A percentile compares a stretch with the other conserved stretches of the same genome.
These are phyloP conservation scores for Thermomucor indicae-seudaticae DNA, from an alignment of 371 early-diverging fungal species.

Conservation along the genomic window DNA sequence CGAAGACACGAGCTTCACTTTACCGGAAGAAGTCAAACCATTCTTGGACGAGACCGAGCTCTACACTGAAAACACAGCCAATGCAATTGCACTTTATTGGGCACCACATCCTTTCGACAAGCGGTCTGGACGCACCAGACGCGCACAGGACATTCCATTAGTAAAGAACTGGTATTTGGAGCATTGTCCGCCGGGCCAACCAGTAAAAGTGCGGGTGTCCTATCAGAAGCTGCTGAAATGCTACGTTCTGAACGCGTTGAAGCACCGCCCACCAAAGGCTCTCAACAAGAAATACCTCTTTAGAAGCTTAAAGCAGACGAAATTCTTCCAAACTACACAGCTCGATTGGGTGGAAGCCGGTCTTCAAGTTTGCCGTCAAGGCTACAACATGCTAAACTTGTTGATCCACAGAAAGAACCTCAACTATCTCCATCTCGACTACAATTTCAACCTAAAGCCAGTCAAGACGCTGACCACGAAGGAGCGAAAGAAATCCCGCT, in stretches of 20 bases:
- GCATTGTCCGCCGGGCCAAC: conserved; percentile 90
- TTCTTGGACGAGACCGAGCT: conserved; percentile 79
- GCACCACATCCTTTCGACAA: conserved; percentile 97
- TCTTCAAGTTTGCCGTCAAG: conserved; percentile 96
- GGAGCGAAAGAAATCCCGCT: conserved; percentile 98
- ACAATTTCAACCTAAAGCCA: conserved; percentile 98
- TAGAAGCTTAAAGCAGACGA: conserved; percentile 91
- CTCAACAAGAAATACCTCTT: conserved; percentile 91
- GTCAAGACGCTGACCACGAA: conserved; percentile 98
- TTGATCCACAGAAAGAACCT: conserved; percentile 97
- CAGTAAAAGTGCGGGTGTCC: conserved; percentile 97
- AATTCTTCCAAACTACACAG: conserved; percentile 98
- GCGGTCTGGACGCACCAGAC: conserved; percentile 86
- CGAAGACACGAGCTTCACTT: conserved; percentile 63
- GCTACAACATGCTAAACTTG: conserved; percentile 98
- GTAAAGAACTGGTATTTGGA: conserved; percentile 98
- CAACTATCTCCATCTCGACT: conserved; percentile 96
- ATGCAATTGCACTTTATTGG: conserved; percentile 93
- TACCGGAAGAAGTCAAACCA: conserved; percentile 81
- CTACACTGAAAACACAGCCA: conserved; percentile 89
- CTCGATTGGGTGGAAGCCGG: conserved; percentile 99
- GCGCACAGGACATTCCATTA: conserved; percentile 94
- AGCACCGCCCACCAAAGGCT: conserved; percentile 84
- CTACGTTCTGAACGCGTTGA: conserved; percentile 88
- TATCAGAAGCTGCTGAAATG: conserved; percentile 94